phyloP scores from a whole-genome alignment of 495 filamentous ascomycete genomes.

The Hyaloscypha hepaticicola region DNA sequence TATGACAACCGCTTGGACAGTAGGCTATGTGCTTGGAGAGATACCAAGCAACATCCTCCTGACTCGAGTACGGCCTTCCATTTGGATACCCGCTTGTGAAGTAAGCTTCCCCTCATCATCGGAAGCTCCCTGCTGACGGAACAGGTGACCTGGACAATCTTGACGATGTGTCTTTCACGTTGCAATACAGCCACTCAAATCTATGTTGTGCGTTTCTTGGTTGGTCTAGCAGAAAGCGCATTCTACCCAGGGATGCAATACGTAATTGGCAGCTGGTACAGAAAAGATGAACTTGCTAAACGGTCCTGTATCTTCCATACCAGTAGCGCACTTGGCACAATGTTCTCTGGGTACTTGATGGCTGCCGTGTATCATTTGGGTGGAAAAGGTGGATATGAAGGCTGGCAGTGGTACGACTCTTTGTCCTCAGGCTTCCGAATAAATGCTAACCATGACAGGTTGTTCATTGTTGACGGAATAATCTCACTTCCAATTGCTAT shows the following conservation, averaged over 20 bases:
- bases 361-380: constrained; percentile 48
- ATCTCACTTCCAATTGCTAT: constrained; percentile 45
- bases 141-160: constrained; percentile 54
- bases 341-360: constrained; percentile 52
- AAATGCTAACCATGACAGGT: background rate
- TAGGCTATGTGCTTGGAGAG: constrained; percentile 65
- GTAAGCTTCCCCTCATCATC: background rate
- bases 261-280: constrained; percentile 52
- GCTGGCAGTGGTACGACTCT: constrained; percentile 42
- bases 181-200: constrained; percentile 50
- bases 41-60: constrained; percentile 62
- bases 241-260: constrained; percentile 53
- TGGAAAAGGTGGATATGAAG: constrained; percentile 47
- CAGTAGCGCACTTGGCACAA: constrained; percentile 33
- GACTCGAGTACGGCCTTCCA: constrained; percentile 53
- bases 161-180: constrained; percentile 49
- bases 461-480: constrained; percentile 44
- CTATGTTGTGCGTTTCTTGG: constrained; percentile 59
- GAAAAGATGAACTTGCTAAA: constrained; percentile 36
- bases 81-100: constrained; percentile 54
- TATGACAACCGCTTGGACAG: constrained; percentile 57
- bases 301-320: constrained; percentile 37
- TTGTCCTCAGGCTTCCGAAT: background rate
- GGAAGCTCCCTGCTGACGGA: background rate
- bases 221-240: constrained; percentile 48